Evolutionary conservation across 2,329 filamentous ascomycete genomes (phyloP).

Genomic region (Fusarium redolens): DNA sequence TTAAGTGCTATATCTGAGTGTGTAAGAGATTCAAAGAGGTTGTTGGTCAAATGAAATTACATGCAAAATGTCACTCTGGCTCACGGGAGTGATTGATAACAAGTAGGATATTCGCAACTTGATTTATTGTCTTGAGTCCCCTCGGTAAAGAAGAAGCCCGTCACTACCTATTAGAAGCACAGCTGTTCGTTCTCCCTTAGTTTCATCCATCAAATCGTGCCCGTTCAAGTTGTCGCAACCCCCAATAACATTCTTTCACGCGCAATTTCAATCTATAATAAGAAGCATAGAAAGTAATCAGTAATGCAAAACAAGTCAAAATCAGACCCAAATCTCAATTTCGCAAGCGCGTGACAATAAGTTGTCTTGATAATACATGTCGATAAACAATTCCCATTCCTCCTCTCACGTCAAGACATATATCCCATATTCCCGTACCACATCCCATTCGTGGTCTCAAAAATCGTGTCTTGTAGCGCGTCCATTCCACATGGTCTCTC

Average conservation of each 20-base stretch:
- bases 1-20: neutral
- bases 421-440: slow-evolving; percentile 36
- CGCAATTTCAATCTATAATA: neutral
- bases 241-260: neutral
- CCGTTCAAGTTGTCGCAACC: neutral
- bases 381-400: slow-evolving; percentile 35
- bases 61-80: neutral
- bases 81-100: neutral
- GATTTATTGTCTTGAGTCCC: neutral
- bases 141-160: neutral
- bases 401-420: slow-evolving; percentile 34
- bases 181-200: neutral
- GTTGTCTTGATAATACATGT: slow-evolving; percentile 44
- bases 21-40: neutral
- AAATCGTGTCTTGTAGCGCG: slow-evolving; percentile 33
- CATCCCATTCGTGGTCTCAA: slow-evolving; percentile 32
- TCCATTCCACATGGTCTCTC: slow-evolving; percentile 27
- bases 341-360: slow-evolving; percentile 32
- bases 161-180: neutral
- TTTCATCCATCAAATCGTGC: neutral
- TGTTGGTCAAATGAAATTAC: neutral
- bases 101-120: neutral
- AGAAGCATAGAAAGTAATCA: neutral
- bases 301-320: neutral
- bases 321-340: slow-evolving; percentile 33